Evolutionary conservation across 495 filamentous ascomycete genomes (phyloP), one percentile per base, ranked within the genome.

Genomic region (Aspergillus sclerotiicarbonarius): DNA sequence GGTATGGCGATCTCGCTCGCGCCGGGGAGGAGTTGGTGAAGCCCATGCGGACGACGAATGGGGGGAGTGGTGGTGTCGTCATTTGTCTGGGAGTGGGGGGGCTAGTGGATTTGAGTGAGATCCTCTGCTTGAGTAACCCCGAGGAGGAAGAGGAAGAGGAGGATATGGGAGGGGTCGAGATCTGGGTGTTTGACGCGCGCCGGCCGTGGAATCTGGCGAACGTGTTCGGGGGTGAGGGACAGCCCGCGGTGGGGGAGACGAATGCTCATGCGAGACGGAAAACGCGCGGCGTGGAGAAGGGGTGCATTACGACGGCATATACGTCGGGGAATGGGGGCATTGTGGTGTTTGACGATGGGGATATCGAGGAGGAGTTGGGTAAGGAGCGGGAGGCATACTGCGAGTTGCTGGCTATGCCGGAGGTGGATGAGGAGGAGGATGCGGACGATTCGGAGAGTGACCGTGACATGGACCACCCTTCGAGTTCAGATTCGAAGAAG

Each of bases 191-290:
- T 58, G 94, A 98, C 76, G 85, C 92, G 43, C 80, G 91, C 69
- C 78, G 94, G 64, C 93, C 93, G 48, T 98, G 93, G 93, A 97
- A 98, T 72, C 67, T 98, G 68, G 84, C 82, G 52, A 98, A 98
- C 74, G 85, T 98, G 8, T 98, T 96, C 74, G 90, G 87, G 7
- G 90, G 88, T 8, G 81, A 82, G 87, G n/a, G 80, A 81, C 9
- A 55, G 76, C 84, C 21, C 61, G 76, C 6, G 74, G 81, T 58
- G 61, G 60, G 75, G 20, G 78, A 77, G 33, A 70, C 74, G 31
- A 75, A 81, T 44, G 74, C 73, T 3, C 82, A 84, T 62, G 70
- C 77, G 47, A 80, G 78, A 65, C 57, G 84, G 79, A 56, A 77
- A 66, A 70, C 65, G 57, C 64, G 71, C 37, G 70, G 82, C 16